Evolutionary conservation across 2,329 filamentous ascomycete genomes (phyloP).

Genomic region (Zopfia rhizophila): DNA sequence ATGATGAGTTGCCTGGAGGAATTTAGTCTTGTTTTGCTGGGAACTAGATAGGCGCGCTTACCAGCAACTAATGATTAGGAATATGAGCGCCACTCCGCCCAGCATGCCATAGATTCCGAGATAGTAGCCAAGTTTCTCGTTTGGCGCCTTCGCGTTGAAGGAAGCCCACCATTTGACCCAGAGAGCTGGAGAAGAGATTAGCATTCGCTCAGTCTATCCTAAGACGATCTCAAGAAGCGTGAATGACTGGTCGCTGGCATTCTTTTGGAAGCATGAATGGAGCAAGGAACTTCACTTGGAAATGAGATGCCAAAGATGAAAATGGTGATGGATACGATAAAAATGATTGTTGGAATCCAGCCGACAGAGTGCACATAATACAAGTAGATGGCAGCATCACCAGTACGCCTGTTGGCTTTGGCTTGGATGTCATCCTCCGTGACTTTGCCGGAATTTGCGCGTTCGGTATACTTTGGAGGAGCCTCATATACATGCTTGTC

Average conservation of each 20-base stretch:
- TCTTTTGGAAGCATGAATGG: no score
- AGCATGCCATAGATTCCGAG: conserved; percentile 45
- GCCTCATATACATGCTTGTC: conserved; percentile 44
- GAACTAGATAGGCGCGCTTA: conserved; percentile 13
- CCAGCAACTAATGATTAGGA: conserved; percentile 45
- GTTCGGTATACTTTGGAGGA: conserved; percentile 42
- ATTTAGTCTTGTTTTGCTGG: conserved; percentile 1
- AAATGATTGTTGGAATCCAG: conserved; percentile 40
- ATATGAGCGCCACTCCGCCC: conserved; percentile 37
- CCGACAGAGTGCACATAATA: conserved; percentile 47
- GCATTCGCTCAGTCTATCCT: no score
- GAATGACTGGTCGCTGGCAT: no score
- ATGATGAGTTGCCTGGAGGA: conserved; percentile 60
- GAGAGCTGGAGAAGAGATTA: conserved; percentile 40
- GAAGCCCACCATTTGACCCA: conserved; percentile 63
- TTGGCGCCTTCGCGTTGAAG: conserved; percentile 52
- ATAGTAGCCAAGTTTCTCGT: conserved; percentile 47
- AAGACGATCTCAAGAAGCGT: no score
- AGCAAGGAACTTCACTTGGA: conserved; percentile 33
- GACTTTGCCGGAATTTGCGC: conserved; percentile 25
- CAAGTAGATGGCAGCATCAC: conserved; percentile 45
- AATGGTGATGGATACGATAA: conserved; percentile 43
- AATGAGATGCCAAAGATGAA: conserved; percentile 49
- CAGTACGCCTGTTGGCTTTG: conserved; percentile 43
- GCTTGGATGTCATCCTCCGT: conserved; percentile 45